Percentiles rank a stretch among this genome's conserved stretches.
Conservation (phyloP, 106 monocot species). For the Acorus gramineus region DNA sequence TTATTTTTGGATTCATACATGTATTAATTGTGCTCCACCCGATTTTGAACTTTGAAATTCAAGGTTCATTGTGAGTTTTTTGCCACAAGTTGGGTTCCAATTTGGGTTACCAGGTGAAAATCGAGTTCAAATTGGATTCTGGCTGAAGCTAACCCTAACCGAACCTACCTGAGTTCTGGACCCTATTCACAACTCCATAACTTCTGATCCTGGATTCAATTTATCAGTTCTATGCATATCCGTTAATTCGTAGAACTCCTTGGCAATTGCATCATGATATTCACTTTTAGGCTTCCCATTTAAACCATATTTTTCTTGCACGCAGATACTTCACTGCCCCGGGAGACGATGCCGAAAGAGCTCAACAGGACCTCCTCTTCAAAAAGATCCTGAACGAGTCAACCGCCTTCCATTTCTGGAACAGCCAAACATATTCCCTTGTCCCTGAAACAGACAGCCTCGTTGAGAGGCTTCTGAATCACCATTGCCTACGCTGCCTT, state of each 20-base stretch:
- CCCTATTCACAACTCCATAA: too few species aligned
- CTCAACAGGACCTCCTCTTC: slow-evolving; percentile 47
- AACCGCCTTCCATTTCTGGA: slow-evolving; percentile 91
- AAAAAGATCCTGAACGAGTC: slow-evolving; percentile 56
- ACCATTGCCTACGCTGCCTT: slow-evolving; percentile 50
- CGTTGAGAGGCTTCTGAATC: slow-evolving; percentile 59
- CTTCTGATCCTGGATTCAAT: too few species aligned
- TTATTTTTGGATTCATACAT: too few species aligned
- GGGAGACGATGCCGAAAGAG: slow-evolving; percentile 33
- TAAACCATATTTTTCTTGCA: not conserved
- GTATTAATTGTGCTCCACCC: too few species aligned
- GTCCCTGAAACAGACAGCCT: slow-evolving; percentile 83
- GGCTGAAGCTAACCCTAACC: too few species aligned
- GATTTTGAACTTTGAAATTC: too few species aligned
- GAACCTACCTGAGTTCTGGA: too few species aligned
- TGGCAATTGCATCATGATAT: not conserved
- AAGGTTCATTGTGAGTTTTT: too few species aligned
- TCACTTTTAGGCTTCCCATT: too few species aligned
- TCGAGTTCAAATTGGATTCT: too few species aligned
- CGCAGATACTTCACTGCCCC: slow-evolving; percentile 70
- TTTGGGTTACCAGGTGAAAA: too few species aligned
- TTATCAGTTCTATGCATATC: not conserved
- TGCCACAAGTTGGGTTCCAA: too few species aligned
- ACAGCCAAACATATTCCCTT: slow-evolving; percentile 55
- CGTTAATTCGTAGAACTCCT: not conserved